These are phyloP conservation scores for Phaeoacremonium minimum DNA, from an alignment of 2,329 filamentous ascomycete genomes.

Conservation along the genomic window DNA sequence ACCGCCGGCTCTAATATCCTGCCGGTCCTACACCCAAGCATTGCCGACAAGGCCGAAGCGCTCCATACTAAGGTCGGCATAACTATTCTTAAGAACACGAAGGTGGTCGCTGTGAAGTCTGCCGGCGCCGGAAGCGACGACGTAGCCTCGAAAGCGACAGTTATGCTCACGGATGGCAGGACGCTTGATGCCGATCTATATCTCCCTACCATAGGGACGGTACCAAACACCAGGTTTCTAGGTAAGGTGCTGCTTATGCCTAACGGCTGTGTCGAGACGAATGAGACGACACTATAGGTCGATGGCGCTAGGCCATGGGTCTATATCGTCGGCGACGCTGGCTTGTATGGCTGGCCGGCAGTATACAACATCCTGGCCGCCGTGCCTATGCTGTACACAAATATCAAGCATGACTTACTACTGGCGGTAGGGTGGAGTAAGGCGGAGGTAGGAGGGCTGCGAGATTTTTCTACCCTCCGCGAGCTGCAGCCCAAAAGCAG, in stretches of 20 bases:
- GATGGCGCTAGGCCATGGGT: slow-evolving; percentile 23
- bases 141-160: slow-evolving; percentile 16
- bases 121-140: slow-evolving; percentile 20
- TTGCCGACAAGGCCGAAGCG: slow-evolving; percentile 34
- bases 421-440: slow-evolving; percentile 20
- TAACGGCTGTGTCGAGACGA: slow-evolving; percentile 32
- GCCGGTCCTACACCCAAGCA: slow-evolving; percentile 27
- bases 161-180: slow-evolving; percentile 33
- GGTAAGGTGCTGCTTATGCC: slow-evolving; percentile 7
- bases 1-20: slow-evolving; percentile 32
- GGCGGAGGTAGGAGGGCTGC: slow-evolving; percentile 8
- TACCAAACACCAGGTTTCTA: slow-evolving; percentile 12
- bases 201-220: slow-evolving; percentile 37
- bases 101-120: slow-evolving; percentile 27
- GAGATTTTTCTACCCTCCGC: too few species aligned
- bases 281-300: slow-evolving; percentile 35
- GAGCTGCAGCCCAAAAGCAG: too few species aligned
- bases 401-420: slow-evolving; percentile 45
- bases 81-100: slow-evolving; percentile 33
- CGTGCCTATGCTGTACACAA: slow-evolving; percentile 37
- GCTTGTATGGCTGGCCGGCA: slow-evolving; percentile 31
- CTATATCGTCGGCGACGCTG: slow-evolving; percentile 42
- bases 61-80: slow-evolving; percentile 41
- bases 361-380: slow-evolving; percentile 35
- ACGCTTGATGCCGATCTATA: slow-evolving; percentile 38